These are phyloP conservation scores for Hemileccinum rubropunctum DNA, from an alignment of 768 basidiomycete species.

Conservation along the genomic window DNA sequence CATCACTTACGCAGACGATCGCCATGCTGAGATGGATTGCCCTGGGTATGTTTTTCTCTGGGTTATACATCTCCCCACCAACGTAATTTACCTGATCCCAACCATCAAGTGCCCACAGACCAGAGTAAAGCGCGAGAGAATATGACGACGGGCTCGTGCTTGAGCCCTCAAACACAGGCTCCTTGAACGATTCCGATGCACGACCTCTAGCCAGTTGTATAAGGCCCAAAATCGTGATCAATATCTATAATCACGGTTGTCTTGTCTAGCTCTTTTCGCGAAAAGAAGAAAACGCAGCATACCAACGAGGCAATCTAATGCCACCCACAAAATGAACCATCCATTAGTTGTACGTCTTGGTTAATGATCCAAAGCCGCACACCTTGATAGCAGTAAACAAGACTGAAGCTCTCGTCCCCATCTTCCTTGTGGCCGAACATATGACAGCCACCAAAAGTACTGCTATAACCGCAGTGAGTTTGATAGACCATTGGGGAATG, in stretches of 20 bases:
- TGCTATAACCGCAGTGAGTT: conserved; percentile 75
- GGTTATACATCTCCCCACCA: conserved; percentile 81
- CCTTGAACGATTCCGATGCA: conserved; percentile 63
- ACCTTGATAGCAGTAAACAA: conserved; percentile 91
- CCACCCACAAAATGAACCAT: not conserved
- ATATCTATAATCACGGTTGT: conserved; percentile 40
- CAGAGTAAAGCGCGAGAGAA: conserved; percentile 93
- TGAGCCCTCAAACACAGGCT: conserved; percentile 69
- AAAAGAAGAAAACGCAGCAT: conserved; percentile 25
- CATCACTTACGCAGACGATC: conserved; percentile 60
- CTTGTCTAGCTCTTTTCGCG: not conserved
- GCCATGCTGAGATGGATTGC: conserved; percentile 91
- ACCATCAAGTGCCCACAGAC: conserved; percentile 94
- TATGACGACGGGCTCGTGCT: conserved; percentile 80
- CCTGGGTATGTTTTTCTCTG: conserved; percentile 83
- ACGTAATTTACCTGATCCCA: conserved; percentile 96
- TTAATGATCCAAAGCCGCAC: conserved; percentile 8
- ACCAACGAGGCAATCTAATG: conserved; percentile 64
- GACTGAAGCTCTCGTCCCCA: conserved; percentile 80
- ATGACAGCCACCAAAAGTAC: conserved; percentile 71
- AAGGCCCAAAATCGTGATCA: conserved; percentile 76
- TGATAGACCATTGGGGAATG: conserved; percentile 90
- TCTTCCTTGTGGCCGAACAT: conserved; percentile 71
- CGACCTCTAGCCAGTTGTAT: conserved; percentile 71
- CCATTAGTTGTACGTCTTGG: conserved; percentile 1